Evolutionary conservation across 2,329 filamentous ascomycete genomes (phyloP).

Genomic region (Pestalotiopsis sp.): DNA sequence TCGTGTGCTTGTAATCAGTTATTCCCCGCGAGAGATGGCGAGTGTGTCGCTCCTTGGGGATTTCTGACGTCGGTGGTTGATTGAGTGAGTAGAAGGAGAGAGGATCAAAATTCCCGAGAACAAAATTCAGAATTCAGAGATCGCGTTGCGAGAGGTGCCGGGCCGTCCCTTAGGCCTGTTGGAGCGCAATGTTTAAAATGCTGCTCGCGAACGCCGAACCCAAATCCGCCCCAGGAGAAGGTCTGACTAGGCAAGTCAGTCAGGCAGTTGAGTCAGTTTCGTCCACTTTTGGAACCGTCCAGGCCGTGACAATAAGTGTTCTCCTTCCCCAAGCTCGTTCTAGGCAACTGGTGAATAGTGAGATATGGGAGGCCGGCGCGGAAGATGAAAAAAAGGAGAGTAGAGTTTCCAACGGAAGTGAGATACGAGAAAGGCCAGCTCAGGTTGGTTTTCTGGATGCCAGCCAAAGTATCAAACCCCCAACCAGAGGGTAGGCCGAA

Average conservation of each 20-base stretch:
- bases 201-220: slow-evolving; percentile 3
- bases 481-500: neutral
- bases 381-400: neutral
- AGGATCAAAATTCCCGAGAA: neutral
- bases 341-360: neutral
- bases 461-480: neutral
- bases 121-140: neutral
- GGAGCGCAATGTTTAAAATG: slow-evolving; percentile 1
- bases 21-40: neutral
- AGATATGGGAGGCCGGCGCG: neutral
- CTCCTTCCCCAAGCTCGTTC: neutral
- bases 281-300: neutral
- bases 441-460: neutral
- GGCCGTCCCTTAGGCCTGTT: neutral
- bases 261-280: neutral
- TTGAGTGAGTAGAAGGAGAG: neutral
- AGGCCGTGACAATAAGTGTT: neutral
- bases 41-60: neutral
- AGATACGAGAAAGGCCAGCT: neutral
- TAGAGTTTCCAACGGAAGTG: neutral
- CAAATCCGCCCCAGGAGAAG: neutral
- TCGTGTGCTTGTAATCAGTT: neutral
- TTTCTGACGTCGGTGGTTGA: neutral
- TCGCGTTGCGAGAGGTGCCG: neutral
- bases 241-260: slow-evolving; percentile 1